Percentiles rank a stretch among this genome's conserved stretches.
phyloP scores from a whole-genome alignment of 352 stramenopile species.

The Paralagenidium karlingii region DNA sequence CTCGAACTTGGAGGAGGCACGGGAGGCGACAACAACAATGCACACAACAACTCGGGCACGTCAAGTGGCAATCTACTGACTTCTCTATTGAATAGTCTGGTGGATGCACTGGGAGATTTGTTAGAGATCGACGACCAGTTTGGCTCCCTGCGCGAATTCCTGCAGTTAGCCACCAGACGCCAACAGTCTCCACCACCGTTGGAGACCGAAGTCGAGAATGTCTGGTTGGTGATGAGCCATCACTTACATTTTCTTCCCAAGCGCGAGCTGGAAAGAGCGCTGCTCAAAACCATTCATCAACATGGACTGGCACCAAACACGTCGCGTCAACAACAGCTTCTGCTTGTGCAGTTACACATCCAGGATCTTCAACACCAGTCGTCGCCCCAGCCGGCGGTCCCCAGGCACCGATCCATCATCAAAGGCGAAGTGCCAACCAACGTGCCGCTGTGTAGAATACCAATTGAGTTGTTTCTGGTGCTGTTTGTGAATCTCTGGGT shows the following conservation, averaged over 20 bases:
- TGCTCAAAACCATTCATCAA: background rate
- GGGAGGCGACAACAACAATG: no score
- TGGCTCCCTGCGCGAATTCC: no score
- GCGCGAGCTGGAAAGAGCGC: background rate
- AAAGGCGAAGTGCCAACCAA: no score
- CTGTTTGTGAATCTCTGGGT: conserved; percentile 31
- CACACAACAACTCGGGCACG: no score
- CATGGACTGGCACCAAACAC: no score
- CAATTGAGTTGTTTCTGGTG: conserved; percentile 33
- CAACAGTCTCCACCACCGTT: background rate
- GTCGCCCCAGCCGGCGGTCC: no score
- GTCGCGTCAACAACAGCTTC: no score
- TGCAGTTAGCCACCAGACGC: background rate
- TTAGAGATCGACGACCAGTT: conserved; percentile 40
- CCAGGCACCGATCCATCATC: no score
- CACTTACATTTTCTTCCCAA: background rate
- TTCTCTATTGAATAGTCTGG: conserved; percentile 21
- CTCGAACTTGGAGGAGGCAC: no score
- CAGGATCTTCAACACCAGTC: no score
- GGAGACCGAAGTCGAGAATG: background rate
- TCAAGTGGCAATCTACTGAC: conserved; percentile 23
- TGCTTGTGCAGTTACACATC: no score
- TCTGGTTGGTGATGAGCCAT: background rate
- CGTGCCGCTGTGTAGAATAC: conserved; percentile 3
- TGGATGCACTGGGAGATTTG: conserved; percentile 51